Evolutionary conservation across 2,329 filamentous ascomycete species (phyloP), one percentile per base, ranked within the genome.

Genomic region (Pseudocercospora macadamiae): DNA sequence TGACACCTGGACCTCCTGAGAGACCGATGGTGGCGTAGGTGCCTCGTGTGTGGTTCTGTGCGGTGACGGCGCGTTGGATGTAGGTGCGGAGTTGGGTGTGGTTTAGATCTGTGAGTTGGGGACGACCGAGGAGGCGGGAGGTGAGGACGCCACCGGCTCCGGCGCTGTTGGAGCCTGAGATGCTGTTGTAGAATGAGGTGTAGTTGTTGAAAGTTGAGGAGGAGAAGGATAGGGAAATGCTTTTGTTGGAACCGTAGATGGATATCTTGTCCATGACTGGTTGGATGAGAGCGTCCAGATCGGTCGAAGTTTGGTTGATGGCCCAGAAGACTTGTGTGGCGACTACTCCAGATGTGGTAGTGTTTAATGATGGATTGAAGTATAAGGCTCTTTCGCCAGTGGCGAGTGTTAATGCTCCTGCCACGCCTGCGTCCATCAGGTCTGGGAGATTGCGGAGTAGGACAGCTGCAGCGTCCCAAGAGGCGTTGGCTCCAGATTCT

Each of bases 61-160:
- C 64, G 9, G 51, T 36, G 14, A 69, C 52, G 0, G 63, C 59
- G 3, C 52, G 54, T 19, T 65, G 56, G 10, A 67, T 51, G 16
- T 67, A 66, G 1, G 44, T 9, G 2, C 47, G 28, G 9, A 70
- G 44, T 1, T 61, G 21, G 1, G 34, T 14, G 3, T 69, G 62
- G 0, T 68, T 57, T n/a, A n/a, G n/a, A n/a, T n/a, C n/a, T n/a
- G n/a, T n/a, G 49, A 76, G 72, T 9, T 68, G 60, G 1, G 66
- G 63, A 7, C 58, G 58, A 3, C 75, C 75, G 0, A 78, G 55
- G 3, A 78, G 64, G 9, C 75, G 72, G 32, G 71, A 74, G 0
- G 71, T 70, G 4, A 71, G 70, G 2, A 73, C 59, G 10, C 67
- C 70, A 3, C 66, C 64, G 5, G 62, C 64, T 7, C 75, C 75